phyloP scores from a whole-genome alignment of 176 grass and related monocot species.

The Carex kokanica region DNA sequence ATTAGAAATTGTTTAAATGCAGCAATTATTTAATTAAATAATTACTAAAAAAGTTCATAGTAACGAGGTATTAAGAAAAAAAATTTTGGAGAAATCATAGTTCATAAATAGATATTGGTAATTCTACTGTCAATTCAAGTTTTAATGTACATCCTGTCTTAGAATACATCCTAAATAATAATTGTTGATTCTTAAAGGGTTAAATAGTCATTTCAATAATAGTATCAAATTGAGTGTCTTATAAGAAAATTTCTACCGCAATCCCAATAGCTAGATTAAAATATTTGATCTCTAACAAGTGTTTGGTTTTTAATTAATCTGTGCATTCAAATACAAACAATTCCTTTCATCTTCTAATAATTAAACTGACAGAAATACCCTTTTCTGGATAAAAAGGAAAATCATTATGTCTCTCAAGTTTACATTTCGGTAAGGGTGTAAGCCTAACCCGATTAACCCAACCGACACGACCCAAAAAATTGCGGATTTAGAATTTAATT shows the following conservation, averaged over 20 bases:
- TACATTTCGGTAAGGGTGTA: not conserved
- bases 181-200: not conserved
- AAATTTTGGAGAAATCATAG: not conserved
- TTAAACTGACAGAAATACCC: not conserved
- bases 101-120: not conserved
- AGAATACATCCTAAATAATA: not conserved
- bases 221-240: not conserved
- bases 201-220: not conserved
- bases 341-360: not conserved
- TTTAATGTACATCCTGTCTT: not conserved
- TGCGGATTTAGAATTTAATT: too few relatives aligned
- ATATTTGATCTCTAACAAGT: not conserved
- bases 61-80: not conserved
- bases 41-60: not conserved
- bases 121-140: not conserved
- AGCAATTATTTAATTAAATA: conserved; percentile 11
- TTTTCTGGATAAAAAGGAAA: not conserved
- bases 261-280: not conserved
- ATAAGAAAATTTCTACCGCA: not conserved
- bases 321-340: not conserved
- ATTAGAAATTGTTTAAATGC: conserved; percentile 29
- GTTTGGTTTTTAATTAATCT: not conserved
- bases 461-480: too few relatives aligned
- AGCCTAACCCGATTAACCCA: too few relatives aligned
- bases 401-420: not conserved